Percentiles rank a stretch among this genome's conserved stretches.
These are phyloP conservation scores for Pichia paraexigua DNA, from an alignment of 805 yeast species.

Conservation along the genomic window DNA sequence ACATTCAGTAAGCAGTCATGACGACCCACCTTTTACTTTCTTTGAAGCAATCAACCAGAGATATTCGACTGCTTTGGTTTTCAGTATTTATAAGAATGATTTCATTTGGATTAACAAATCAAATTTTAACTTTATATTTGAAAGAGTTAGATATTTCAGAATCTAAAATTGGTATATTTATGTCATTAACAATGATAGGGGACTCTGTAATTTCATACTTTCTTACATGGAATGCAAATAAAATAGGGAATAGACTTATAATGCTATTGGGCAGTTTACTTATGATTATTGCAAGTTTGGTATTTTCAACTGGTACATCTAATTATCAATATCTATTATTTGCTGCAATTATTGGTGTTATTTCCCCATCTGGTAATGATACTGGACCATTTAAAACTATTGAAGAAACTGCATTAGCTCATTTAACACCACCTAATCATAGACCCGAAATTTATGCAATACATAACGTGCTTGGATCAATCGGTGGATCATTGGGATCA, in stretches of 20 bases:
- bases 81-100: conserved; percentile 65
- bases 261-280: conserved; percentile 54
- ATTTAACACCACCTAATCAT: conserved; percentile 54
- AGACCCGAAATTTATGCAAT: conserved; percentile 71
- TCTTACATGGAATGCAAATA: conserved; percentile 72
- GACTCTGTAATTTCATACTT: conserved; percentile 65
- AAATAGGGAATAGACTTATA: conserved; percentile 58
- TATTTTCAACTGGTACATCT: conserved; percentile 46
- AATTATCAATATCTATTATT: conserved; percentile 47
- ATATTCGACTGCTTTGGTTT: conserved; percentile 55
- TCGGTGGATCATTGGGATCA: conserved; percentile 72
- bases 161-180: conserved; percentile 61
- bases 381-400: conserved; percentile 86
- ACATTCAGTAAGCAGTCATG: background rate
- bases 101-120: conserved; percentile 74
- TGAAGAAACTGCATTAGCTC: conserved; percentile 79
- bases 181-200: conserved; percentile 75
- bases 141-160: conserved; percentile 48
- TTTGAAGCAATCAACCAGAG: conserved; percentile 30
- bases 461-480: conserved; percentile 59
- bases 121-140: conserved; percentile 63
- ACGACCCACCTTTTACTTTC: conserved; percentile 29
- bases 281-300: conserved; percentile 62
- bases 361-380: conserved; percentile 84
- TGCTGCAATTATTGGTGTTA: conserved; percentile 79